Evolutionary conservation across 1,284 basidiomycete species (phyloP).

Genomic region (Sparassis latifolia): DNA sequence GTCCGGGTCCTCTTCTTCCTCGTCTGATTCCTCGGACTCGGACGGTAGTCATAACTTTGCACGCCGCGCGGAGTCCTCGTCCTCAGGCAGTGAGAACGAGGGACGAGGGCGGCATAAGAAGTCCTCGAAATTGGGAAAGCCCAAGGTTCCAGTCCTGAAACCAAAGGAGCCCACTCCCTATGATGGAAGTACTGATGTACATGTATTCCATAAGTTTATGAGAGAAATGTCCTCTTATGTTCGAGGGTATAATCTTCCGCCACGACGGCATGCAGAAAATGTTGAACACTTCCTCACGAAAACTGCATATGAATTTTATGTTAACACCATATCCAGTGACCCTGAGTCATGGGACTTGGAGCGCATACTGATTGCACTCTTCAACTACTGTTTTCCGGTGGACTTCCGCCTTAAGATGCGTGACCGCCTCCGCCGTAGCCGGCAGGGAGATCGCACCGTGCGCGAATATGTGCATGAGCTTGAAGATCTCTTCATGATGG

Average conservation of each 20-base stretch:
- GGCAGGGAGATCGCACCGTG: constrained; percentile 1
- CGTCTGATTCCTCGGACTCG: not conserved
- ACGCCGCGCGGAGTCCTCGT: no score
- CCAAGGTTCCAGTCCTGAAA: constrained; percentile 4
- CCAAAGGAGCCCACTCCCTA: constrained; percentile 4
- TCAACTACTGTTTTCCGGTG: constrained; percentile 6
- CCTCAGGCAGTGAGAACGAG: not conserved
- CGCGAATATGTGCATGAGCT: constrained; percentile 9
- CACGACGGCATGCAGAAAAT: not conserved
- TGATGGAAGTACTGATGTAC: constrained; percentile 1
- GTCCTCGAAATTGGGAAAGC: not conserved
- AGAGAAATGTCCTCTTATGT: constrained; percentile 7
- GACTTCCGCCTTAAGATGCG: constrained; percentile 1
- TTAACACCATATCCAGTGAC: not conserved
- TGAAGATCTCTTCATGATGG: constrained; percentile 1
- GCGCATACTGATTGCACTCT: constrained; percentile 1
- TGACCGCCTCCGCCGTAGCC: not conserved
- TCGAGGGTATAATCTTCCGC: constrained; percentile 1
- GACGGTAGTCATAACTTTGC: no score
- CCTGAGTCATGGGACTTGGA: not conserved
- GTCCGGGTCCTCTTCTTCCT: not conserved
- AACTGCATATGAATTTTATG: not conserved
- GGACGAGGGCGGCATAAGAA: not conserved
- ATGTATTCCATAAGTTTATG: constrained; percentile 8
- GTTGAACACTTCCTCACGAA: not conserved